A percentile compares a stretch with the other conserved stretches of the same genome.
phyloP scores from a whole-genome alignment of 1,139 yeast genomes.

The Saccharomyces hybrid region DNA sequence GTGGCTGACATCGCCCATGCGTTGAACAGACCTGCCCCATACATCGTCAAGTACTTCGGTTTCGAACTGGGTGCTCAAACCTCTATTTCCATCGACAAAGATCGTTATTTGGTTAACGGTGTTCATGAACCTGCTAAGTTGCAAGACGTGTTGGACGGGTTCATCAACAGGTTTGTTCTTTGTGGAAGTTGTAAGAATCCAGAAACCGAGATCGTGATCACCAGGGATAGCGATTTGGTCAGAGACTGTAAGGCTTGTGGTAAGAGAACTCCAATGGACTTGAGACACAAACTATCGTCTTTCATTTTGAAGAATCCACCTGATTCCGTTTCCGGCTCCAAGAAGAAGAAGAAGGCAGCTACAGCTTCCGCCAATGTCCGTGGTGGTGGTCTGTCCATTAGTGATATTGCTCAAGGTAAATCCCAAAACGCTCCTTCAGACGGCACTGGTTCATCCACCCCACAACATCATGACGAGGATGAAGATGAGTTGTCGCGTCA shows the following conservation, averaged over 20 bases:
- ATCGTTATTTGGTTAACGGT: slow-evolving; percentile 90
- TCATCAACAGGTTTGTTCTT: slow-evolving; percentile 83
- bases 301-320: slow-evolving; percentile 94
- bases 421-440: slow-evolving; percentile 32
- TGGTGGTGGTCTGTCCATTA: slow-evolving; percentile 77
- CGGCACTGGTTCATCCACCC: slow-evolving; percentile 29
- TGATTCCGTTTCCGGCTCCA: slow-evolving; percentile 42
- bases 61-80: slow-evolving; percentile 97
- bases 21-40: slow-evolving; percentile 83
- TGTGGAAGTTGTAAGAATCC: slow-evolving; percentile 97
- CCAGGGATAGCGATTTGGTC: slow-evolving; percentile 67
- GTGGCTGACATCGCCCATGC: slow-evolving; percentile 92
- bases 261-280: slow-evolving; percentile 73
- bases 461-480: slow-evolving; percentile 40
- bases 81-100: slow-evolving; percentile 65
- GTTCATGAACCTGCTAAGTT: slow-evolving; percentile 84
- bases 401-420: slow-evolving; percentile 64
- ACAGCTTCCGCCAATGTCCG: slow-evolving; percentile 88
- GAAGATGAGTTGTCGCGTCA: slow-evolving; percentile 74
- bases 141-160: slow-evolving; percentile 91
- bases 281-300: slow-evolving; percentile 77
- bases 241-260: slow-evolving; percentile 99
- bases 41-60: slow-evolving; percentile 89
- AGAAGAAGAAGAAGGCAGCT: slow-evolving; percentile 67
- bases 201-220: slow-evolving; percentile 83